Conservation (phyloP, 805 yeast species). For the Monosporozyma siamensis region DNA sequence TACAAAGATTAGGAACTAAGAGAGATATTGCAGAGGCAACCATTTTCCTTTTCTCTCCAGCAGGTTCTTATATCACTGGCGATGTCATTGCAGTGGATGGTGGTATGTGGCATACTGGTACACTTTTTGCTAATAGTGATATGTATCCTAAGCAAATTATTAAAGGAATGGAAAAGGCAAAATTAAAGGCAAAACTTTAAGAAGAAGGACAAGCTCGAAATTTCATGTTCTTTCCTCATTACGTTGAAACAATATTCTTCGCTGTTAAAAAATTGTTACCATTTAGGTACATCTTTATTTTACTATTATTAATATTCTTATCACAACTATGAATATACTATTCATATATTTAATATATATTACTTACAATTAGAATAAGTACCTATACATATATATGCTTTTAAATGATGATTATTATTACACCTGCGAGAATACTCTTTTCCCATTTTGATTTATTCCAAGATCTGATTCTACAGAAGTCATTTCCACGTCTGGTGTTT, state of each 20-base stretch:
- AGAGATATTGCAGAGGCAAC: slow-evolving; percentile 84
- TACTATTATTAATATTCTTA: background rate
- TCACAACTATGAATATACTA: background rate
- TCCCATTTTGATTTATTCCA: background rate
- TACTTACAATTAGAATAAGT: too few species aligned
- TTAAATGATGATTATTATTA: background rate
- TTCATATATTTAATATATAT: background rate
- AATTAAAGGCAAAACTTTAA: slow-evolving; percentile 1
- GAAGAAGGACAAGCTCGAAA: too few species aligned
- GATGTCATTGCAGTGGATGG: slow-evolving; percentile 80
- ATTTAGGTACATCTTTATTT: too few species aligned
- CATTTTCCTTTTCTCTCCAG: slow-evolving; percentile 72
- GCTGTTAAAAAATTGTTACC: background rate
- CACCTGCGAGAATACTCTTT: background rate
- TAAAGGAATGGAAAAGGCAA: slow-evolving; percentile 14
- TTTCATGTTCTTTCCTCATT: too few species aligned
- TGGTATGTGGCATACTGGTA: slow-evolving; percentile 77
- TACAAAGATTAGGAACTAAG: slow-evolving; percentile 60
- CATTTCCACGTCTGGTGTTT: slow-evolving; percentile 1
- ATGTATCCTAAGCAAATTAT: slow-evolving; percentile 38
- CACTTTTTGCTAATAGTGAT: slow-evolving; percentile 24
- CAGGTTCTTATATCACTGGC: slow-evolving; percentile 72
- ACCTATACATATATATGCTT: background rate
- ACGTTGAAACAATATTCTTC: too few species aligned
- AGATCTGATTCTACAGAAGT: background rate